Conservation (phyloP, 768 basidiomycete species). For the Mycena indigotica region DNA sequence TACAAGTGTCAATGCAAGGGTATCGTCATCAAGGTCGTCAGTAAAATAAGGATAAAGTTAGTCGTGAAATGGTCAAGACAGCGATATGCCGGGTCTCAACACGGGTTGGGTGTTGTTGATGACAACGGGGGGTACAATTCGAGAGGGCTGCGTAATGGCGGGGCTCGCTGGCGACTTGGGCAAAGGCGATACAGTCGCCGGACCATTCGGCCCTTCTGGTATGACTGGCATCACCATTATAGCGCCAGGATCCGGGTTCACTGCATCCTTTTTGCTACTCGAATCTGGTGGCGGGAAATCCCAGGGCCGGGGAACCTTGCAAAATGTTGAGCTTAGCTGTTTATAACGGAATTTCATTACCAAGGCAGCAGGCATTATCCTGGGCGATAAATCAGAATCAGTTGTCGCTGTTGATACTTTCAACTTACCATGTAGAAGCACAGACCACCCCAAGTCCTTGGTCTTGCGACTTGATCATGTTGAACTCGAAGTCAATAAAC, state of each 20-base stretch:
- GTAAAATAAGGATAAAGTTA: conserved; percentile 5
- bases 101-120: conserved; percentile 9
- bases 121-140: conserved; percentile 11
- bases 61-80: conserved; percentile 13
- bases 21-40: conserved; percentile 13
- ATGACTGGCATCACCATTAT: background rate
- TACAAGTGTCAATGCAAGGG: conserved; percentile 6
- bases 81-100: conserved; percentile 3
- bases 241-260: conserved; percentile 2
- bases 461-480: conserved; percentile 61
- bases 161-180: conserved; percentile 24
- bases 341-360: conserved; percentile 27
- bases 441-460: conserved; percentile 80
- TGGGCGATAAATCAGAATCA: conserved; percentile 25
- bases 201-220: background rate
- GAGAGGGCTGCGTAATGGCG: conserved; percentile 18
- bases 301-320: conserved; percentile 72
- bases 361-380: conserved; percentile 80
- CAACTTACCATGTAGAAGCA: conserved; percentile 79
- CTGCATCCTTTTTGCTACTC: conserved; percentile 4
- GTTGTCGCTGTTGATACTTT: background rate
- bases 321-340: conserved; percentile 1
- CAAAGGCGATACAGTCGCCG: background rate
- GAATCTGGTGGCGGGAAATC: conserved; percentile 59
- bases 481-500: conserved; percentile 78